These are phyloP conservation scores for Daldinia eschscholtzii DNA, from an alignment of 2,329 filamentous ascomycete species.

Conservation along the genomic window DNA sequence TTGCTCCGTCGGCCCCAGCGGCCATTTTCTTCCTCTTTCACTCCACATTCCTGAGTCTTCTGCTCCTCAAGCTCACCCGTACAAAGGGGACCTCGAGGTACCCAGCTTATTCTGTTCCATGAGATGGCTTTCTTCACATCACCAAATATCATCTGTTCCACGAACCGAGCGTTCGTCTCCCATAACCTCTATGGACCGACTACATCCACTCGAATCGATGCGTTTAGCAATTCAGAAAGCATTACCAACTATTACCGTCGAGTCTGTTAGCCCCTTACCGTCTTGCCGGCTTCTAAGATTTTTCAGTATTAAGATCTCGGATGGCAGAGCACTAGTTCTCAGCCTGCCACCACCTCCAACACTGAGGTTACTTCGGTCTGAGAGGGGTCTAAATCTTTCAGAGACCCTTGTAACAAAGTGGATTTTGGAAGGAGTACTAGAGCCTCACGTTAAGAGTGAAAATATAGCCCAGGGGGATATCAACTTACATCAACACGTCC, in stretches of 20 bases:
- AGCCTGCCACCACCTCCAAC: conserved; percentile 59
- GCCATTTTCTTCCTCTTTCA: conserved; percentile 45
- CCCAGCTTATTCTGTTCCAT: conserved; percentile 49
- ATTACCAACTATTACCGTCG: conserved; percentile 52
- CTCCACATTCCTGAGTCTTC: conserved; percentile 42
- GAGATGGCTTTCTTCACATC: conserved; percentile 48
- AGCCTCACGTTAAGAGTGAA: conserved; percentile 9
- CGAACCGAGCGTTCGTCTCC: conserved; percentile 43
- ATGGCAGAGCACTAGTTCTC: conserved; percentile 58
- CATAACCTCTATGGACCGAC: conserved; percentile 54
- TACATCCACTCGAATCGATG: conserved; percentile 52
- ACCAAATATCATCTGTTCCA: conserved; percentile 47
- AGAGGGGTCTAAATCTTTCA: conserved; percentile 59
- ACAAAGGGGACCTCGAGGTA: conserved; percentile 45
- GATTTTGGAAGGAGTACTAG: conserved; percentile 50
- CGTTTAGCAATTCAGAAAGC: conserved; percentile 54
- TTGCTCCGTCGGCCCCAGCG: conserved; percentile 45
- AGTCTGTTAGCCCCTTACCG: conserved; percentile 53
- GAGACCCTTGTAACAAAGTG: conserved; percentile 62
- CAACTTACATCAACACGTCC: conserved; percentile 2
- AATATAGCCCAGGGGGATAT: not conserved
- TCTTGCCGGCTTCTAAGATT: conserved; percentile 57
- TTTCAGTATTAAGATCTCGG: conserved; percentile 59
- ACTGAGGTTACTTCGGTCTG: conserved; percentile 61
- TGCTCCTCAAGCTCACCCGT: conserved; percentile 40